Evolutionary conservation across 2,329 filamentous ascomycete genomes (phyloP), one percentile per base, ranked within the genome.

Genomic region (Rhynchosporium secalis): DNA sequence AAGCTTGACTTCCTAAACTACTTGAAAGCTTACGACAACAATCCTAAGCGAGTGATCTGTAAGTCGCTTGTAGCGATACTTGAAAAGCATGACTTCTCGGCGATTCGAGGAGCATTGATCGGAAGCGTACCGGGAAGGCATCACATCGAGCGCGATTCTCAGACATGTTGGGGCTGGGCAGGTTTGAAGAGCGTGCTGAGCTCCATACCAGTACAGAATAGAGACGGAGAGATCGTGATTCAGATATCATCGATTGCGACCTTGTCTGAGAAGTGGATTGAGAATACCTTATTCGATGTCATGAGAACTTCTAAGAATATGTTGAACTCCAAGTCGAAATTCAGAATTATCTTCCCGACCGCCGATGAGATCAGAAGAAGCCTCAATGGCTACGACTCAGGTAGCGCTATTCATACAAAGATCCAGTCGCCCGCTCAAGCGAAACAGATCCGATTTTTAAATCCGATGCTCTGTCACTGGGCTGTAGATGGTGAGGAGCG

Each of bases 211-310:
- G 75, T 81, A 2, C 69, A 76, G 20, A 75, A 75, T 7, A 59
- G 41, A 43, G 65, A 62, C 20, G 62, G 80, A 0, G 79, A 84
- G 31, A 76, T 91, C 33, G 82, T 86, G 1, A 74, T 82, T 3
- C 86, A 95, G 75, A 78, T 94, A 46, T 96, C 92, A 0, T 96
- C 91, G 0, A 89, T 96, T 54, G 92, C 92, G 2, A 92, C 91
- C 0, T 79, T 96, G 0, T 87, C 81, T 8, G 83, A 91, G 57
- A 83, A 81, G 58, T 96, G 92, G 92, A 78, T 96, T 0, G 82
- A 82, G 56, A 80, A 85, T 29, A 87, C 83, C 0, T 76, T 90
- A 15, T 89, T 90, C 70, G 75, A 76, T 10, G 72, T 82, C 0
- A 69, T 87, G 3, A 72, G 74, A 1, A 68, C 66, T 36, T 79